Percentiles rank a stretch among this genome's conserved stretches.
phyloP scores from a whole-genome alignment of 495 filamentous ascomycete species.

The Aspergillus mulundensis region DNA sequence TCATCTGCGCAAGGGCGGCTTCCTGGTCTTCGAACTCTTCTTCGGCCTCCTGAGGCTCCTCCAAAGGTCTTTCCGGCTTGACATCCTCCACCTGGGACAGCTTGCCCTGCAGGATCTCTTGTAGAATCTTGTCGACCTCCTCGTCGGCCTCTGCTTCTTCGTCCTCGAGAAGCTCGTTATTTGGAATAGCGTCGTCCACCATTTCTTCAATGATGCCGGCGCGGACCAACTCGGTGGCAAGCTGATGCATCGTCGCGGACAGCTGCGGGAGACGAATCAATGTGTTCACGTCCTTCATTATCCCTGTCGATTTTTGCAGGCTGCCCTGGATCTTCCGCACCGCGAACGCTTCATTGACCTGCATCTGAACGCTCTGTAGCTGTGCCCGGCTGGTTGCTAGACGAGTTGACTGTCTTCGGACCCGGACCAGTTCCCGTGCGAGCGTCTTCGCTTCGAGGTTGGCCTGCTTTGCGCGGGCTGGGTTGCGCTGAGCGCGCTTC shows the following conservation, averaged over 20 bases:
- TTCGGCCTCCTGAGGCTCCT: conserved; percentile 51
- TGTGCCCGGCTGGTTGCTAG: conserved; percentile 85
- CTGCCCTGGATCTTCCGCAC: conserved; percentile 95
- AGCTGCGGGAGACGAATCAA: conserved; percentile 82
- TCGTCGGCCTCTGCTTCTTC: conserved; percentile 85
- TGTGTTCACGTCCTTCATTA: conserved; percentile 96
- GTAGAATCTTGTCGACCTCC: conserved; percentile 89
- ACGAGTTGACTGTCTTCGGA: conserved; percentile 68
- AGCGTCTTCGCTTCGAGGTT: conserved; percentile 76
- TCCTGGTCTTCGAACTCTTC: conserved; percentile 82
- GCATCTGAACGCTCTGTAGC: conserved; percentile 92
- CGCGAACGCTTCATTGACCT: conserved; percentile 94
- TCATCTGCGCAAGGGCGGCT: conserved; percentile 88
- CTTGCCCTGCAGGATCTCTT: conserved; percentile 80
- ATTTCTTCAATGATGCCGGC: conserved; percentile 98
- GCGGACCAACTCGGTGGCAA: conserved; percentile 82
- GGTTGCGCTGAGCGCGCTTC: conserved; percentile 73
- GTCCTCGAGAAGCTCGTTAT: conserved; percentile 64
- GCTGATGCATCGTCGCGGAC: conserved; percentile 83
- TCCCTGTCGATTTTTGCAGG: conserved; percentile 77
- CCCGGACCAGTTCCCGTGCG: conserved; percentile 79
- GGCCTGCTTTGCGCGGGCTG: conserved; percentile 69
- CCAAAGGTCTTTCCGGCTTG: conserved; percentile 50
- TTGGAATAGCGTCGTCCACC: conserved; percentile 80
- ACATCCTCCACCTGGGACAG: conserved; percentile 64